These are phyloP conservation scores for Fusarium irregulare DNA, from an alignment of 2,329 filamentous ascomycete species.

Conservation along the genomic window DNA sequence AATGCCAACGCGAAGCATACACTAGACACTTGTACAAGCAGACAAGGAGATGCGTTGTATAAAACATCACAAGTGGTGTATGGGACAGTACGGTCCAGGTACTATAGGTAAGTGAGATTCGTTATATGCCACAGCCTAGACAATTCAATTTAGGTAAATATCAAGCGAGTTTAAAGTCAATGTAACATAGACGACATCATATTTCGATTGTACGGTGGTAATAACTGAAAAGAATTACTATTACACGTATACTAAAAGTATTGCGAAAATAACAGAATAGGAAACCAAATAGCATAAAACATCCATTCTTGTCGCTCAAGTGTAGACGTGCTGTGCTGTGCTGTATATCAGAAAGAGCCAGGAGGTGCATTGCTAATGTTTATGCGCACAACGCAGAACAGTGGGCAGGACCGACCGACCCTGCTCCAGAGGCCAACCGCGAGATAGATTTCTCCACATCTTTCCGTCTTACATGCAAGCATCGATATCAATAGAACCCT, in stretches of 20 bases:
- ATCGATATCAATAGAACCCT: slow-evolving; percentile 17
- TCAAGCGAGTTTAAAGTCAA: slow-evolving; percentile 4
- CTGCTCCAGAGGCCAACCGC: neutral
- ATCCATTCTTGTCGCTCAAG: slow-evolving; percentile 16
- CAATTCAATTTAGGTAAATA: neutral
- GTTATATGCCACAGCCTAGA: neutral
- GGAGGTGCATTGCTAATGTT: slow-evolving; percentile 24
- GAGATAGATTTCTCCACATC: slow-evolving; percentile 20
- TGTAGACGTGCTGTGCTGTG: neutral
- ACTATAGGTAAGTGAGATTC: neutral
- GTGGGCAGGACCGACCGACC: neutral
- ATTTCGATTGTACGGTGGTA: neutral
- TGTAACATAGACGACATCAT: neutral
- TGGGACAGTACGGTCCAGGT: neutral
- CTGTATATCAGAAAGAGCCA: slow-evolving; percentile 15
- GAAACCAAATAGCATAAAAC: slow-evolving; percentile 1
- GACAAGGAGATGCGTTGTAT: neutral
- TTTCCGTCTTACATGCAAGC: slow-evolving; percentile 30
- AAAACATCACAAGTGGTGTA: neutral
- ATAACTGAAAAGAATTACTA: slow-evolving; percentile 10
- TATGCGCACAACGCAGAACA: slow-evolving; percentile 16
- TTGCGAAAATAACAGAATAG: neutral
- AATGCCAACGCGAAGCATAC: slow-evolving; percentile 13
- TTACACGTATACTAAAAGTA: slow-evolving; percentile 8
- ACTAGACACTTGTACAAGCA: slow-evolving; percentile 11